Evolutionary conservation across 2,329 filamentous ascomycete genomes (phyloP).

Genomic region (Botryosphaeria dothidea): DNA sequence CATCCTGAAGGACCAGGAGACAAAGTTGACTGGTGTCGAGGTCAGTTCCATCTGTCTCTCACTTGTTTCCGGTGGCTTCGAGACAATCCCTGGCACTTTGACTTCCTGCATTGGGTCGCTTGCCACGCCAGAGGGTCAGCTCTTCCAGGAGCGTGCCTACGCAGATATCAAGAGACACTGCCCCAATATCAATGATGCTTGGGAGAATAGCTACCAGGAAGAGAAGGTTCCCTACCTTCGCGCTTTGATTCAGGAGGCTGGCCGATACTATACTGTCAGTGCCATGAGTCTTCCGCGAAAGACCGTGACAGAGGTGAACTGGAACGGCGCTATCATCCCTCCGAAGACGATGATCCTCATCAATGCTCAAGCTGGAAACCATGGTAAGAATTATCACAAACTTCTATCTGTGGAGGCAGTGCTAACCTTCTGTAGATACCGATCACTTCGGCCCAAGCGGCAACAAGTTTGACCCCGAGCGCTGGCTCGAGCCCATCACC

Average conservation of each 20-base stretch:
- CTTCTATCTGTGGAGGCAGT: not conserved
- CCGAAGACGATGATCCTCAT: constrained; percentile 57
- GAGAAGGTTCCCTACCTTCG: constrained; percentile 53
- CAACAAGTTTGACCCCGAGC: constrained; percentile 50
- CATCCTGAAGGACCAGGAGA: constrained; percentile 57
- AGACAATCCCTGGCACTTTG: constrained; percentile 57
- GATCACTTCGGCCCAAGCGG: constrained; percentile 52
- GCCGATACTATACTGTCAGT: constrained; percentile 55
- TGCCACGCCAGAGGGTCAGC: constrained; percentile 49
- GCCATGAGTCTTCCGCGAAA: constrained; percentile 56
- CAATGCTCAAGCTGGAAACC: constrained; percentile 58
- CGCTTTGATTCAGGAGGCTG: constrained; percentile 55
- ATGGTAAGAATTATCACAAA: constrained; percentile 38
- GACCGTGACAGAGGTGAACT: constrained; percentile 52
- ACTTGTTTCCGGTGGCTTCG: constrained; percentile 56
- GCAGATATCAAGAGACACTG: constrained; percentile 53
- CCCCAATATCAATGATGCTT: constrained; percentile 49
- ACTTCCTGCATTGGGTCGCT: constrained; percentile 55
- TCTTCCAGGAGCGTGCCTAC: constrained; percentile 55
- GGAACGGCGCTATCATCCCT: constrained; percentile 54
- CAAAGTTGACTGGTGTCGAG: constrained; percentile 54
- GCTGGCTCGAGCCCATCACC: constrained; percentile 46
- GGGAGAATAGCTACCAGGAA: constrained; percentile 45
- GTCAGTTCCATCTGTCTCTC: constrained; percentile 56
- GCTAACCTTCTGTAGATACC: constrained; percentile 36